These are phyloP conservation scores for Solanum medicagineum DNA, from an alignment of 257 asterid species.

Conservation along the genomic window DNA sequence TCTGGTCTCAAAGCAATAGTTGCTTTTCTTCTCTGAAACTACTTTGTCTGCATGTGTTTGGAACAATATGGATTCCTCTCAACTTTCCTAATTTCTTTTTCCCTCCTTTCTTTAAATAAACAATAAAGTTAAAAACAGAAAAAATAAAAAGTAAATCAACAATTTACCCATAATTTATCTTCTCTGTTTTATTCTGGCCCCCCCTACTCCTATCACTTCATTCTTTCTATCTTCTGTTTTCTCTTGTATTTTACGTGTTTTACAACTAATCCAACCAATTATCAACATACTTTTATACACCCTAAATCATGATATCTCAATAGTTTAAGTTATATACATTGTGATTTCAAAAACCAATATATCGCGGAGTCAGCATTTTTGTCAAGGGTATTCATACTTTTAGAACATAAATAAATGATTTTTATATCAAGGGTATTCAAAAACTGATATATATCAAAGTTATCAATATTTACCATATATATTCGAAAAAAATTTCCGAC, in stretches of 20 bases:
- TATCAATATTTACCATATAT: no score
- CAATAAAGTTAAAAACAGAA: not conserved
- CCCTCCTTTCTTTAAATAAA: not conserved
- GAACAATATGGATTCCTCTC: slow-evolving; percentile 80
- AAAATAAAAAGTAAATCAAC: no score
- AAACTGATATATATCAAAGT: no score
- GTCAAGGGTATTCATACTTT: no score
- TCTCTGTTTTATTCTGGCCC: not conserved
- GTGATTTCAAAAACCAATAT: not conserved
- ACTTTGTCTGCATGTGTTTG: slow-evolving; percentile 88
- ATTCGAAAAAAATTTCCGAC: no score
- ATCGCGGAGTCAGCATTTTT: no score
- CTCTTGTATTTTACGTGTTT: not conserved
- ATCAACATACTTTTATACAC: not conserved
- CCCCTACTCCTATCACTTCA: not conserved
- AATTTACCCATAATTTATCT: not conserved
- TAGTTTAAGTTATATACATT: not conserved
- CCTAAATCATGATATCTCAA: not conserved
- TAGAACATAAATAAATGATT: no score
- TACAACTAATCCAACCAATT: not conserved
- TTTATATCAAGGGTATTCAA: no score
- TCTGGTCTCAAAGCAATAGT: slow-evolving; percentile 72
- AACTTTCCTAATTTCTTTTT: not conserved
- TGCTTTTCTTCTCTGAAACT: slow-evolving; percentile 64
- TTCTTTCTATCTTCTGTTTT: not conserved